Evolutionary conservation across 1,139 yeast species (phyloP).

Genomic region (Sugiyamaella japonica): DNA sequence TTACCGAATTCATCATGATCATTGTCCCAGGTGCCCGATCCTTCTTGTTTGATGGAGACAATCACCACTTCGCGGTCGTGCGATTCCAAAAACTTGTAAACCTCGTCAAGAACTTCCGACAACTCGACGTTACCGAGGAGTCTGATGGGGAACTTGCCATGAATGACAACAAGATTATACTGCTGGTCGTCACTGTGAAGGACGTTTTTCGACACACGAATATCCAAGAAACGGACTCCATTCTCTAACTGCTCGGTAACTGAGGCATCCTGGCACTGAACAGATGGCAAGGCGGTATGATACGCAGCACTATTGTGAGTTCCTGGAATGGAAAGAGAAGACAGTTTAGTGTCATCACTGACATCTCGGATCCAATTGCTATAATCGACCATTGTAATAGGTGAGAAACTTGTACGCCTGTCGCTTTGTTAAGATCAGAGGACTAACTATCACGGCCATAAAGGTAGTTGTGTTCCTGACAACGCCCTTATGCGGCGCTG

Average conservation of each 20-base stretch:
- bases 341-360: slow-evolving; percentile 52
- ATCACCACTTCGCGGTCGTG: slow-evolving; percentile 63
- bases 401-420: background rate
- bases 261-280: slow-evolving; percentile 70
- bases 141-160: slow-evolving; percentile 74
- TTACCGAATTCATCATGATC: slow-evolving; percentile 60
- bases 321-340: slow-evolving; percentile 69
- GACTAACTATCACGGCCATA: background rate
- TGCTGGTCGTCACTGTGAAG: slow-evolving; percentile 29
- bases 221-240: slow-evolving; percentile 73
- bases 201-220: slow-evolving; percentile 50
- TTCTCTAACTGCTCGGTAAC: slow-evolving; percentile 63
- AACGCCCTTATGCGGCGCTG: no score
- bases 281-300: slow-evolving; percentile 73
- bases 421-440: background rate
- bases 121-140: slow-evolving; percentile 59
- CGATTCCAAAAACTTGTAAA: slow-evolving; percentile 55
- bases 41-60: slow-evolving; percentile 75
- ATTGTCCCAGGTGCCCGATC: slow-evolving; percentile 46
- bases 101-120: slow-evolving; percentile 51
- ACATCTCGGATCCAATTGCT: slow-evolving; percentile 56
- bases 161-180: slow-evolving; percentile 65
- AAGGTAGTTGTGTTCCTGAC: no score
- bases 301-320: slow-evolving; percentile 81
- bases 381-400: slow-evolving; percentile 10